Evolutionary conservation across 805 yeast species (phyloP), one percentile per base, ranked within the genome.

Genomic region (Soucietia sequanensis): DNA sequence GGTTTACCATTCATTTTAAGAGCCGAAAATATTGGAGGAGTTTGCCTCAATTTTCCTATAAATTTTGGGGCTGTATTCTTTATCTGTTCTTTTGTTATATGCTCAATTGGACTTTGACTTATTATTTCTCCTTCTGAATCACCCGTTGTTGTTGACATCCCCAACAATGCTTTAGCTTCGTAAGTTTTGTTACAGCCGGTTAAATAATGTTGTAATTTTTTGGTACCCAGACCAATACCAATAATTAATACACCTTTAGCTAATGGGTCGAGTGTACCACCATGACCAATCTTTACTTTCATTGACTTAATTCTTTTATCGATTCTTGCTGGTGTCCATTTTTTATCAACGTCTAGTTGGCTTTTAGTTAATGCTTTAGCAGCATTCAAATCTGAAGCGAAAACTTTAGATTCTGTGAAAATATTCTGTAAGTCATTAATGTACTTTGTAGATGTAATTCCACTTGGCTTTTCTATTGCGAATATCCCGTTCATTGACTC

Each of bases 401-500:
- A 85, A 5, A 75, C 69, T 4, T 70, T 57, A 4, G 93, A 77
- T 0, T 68, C 58, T 16, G 83, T 75, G 58, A 91, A 76, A 3
- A 78, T 54, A 12, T 65, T 58, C 51, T 90, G 91, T 23, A 91
- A 44, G 32, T 76, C 76, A 29, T 76, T 73, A 35, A 93, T 70
- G 37, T 87, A 80, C 36, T 81, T 76, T 13, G 89, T 76, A 0
- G 97, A 89, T 1, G 95, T 70, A 9, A 85, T 73, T 0, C 97
- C 97, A 11, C 80, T 64, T 0, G 98, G 98, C 56, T 91, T 91
- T 44, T 83, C 82, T 27, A 91, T 76, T 6, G 98, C 98, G 68
- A 91, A 87, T 1, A 93, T 75, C 28, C 99, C 98, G 50, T 89
- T 87, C 96, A 91, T 86, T n/a, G n/a, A n/a, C n/a, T n/a, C n/a